A percentile compares a stretch with the other conserved stretches of the same genome.
These are phyloP conservation scores for Prunella vulgaris DNA, from an alignment of 257 asterid species.

Conservation along the genomic window DNA sequence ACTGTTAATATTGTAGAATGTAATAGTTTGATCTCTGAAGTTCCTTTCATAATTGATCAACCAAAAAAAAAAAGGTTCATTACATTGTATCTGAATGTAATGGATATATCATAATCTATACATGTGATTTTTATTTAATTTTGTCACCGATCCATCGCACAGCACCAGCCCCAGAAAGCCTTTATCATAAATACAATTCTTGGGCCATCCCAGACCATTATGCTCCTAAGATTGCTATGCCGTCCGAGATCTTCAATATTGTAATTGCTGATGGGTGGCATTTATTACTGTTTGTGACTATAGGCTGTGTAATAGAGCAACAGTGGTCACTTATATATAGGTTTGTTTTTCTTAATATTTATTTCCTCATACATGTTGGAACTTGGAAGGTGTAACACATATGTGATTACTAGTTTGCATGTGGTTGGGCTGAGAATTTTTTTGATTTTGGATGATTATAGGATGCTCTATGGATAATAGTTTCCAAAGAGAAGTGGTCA, in stretches of 20 bases:
- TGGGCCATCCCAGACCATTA: neutral
- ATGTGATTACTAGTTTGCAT: neutral
- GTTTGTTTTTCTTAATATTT: neutral
- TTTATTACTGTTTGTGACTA: neutral
- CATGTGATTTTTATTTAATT: neutral
- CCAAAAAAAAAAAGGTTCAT: neutral
- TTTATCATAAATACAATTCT: neutral
- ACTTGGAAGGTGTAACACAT: neutral
- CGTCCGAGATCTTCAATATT: neutral
- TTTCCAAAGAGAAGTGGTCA: too few species aligned
- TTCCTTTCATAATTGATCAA: neutral
- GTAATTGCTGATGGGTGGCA: neutral
- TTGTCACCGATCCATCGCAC: neutral
- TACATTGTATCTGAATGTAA: neutral
- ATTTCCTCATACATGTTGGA: neutral
- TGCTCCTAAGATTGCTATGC: neutral
- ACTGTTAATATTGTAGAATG: neutral
- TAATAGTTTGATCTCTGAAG: neutral
- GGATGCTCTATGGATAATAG: too few species aligned
- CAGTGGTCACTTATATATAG: neutral
- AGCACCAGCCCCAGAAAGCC: neutral
- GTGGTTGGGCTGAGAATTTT: neutral
- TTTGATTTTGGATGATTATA: neutral
- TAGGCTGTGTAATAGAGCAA: neutral
- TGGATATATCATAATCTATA: neutral